Conservation (phyloP, 306 rosid genomes). For the Cotoneaster glaucophyllus region DNA sequence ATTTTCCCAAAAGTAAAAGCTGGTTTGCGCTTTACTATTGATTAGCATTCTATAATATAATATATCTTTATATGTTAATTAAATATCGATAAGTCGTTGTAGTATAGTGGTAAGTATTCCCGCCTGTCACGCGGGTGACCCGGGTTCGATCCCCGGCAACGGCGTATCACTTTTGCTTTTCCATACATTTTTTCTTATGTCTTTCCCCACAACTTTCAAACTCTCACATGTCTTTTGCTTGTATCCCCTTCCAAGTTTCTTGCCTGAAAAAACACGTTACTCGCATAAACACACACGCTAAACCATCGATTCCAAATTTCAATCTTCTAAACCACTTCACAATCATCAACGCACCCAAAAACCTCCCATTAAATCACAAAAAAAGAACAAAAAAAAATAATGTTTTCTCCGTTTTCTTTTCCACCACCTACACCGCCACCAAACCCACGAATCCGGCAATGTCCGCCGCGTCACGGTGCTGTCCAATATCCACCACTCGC, state of each 20-base stretch:
- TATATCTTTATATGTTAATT: rapidly evolving
- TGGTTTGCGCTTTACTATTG: background rate
- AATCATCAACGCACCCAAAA: background rate
- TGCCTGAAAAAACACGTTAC: constrained; percentile 17
- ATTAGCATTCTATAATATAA: background rate
- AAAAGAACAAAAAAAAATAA: background rate
- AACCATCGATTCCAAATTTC: constrained; percentile 1
- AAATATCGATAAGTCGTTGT: constrained; percentile 18
- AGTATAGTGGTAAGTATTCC: constrained; percentile 51
- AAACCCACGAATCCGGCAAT: constrained; percentile 15
- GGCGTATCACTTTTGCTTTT: background rate
- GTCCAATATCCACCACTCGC: constrained; percentile 35
- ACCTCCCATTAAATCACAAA: background rate
- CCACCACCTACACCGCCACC: background rate
- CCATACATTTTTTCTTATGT: background rate
- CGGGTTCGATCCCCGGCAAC: constrained; percentile 73
- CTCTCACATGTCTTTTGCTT: background rate
- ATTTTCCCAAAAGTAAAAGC: background rate
- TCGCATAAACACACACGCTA: constrained; percentile 17
- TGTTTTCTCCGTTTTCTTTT: background rate
- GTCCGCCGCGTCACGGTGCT: constrained; percentile 36
- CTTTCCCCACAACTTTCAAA: background rate
- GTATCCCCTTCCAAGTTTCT: background rate
- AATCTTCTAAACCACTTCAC: constrained; percentile 25
- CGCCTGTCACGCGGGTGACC: constrained; percentile 52